Conservation (phyloP, 352 stramenopile species). For the Globisporangium irregulare region DNA sequence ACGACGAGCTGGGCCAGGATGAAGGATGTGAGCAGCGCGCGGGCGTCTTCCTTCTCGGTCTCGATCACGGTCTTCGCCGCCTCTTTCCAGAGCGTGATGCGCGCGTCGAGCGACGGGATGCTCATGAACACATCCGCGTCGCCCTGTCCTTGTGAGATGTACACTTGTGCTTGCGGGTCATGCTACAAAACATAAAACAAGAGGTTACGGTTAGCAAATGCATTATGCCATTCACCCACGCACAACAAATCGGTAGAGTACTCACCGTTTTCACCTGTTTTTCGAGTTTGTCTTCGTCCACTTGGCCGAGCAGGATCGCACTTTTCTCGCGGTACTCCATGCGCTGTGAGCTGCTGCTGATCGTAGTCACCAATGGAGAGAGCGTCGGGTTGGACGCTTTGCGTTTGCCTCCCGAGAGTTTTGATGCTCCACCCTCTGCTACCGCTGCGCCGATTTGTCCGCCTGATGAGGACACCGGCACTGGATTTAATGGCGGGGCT, state of each 20-base stretch:
- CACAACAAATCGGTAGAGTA: neutral
- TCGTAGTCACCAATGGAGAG: neutral
- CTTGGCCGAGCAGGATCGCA: constrained; percentile 57
- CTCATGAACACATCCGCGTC: constrained; percentile 81
- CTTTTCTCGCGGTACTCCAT: constrained; percentile 64
- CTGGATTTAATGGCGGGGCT: constrained; percentile 7
- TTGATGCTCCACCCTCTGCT: neutral
- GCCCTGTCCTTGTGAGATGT: constrained; percentile 75
- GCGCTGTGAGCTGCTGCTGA: constrained; percentile 16
- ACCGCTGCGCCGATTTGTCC: neutral
- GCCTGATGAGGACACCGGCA: neutral
- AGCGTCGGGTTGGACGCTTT: constrained; percentile 13
- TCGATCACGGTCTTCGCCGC: constrained; percentile 74
- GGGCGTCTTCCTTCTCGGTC: constrained; percentile 69
- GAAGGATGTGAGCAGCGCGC: constrained; percentile 56
- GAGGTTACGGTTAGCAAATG: neutral
- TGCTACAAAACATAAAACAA: constrained; percentile 33
- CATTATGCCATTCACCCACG: neutral
- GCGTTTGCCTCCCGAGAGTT: constrained; percentile 10
- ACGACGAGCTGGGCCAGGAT: constrained; percentile 40
- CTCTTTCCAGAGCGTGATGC: constrained; percentile 77
- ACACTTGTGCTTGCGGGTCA: constrained; percentile 62
- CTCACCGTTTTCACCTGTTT: constrained; percentile 72
- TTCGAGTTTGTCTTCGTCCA: constrained; percentile 78
- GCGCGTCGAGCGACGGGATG: constrained; percentile 70